Percentiles rank a stretch among this genome's conserved stretches.
Evolutionary conservation across 2,329 filamentous ascomycete genomes (phyloP).

Genomic region (Ascomycota sp.): DNA sequence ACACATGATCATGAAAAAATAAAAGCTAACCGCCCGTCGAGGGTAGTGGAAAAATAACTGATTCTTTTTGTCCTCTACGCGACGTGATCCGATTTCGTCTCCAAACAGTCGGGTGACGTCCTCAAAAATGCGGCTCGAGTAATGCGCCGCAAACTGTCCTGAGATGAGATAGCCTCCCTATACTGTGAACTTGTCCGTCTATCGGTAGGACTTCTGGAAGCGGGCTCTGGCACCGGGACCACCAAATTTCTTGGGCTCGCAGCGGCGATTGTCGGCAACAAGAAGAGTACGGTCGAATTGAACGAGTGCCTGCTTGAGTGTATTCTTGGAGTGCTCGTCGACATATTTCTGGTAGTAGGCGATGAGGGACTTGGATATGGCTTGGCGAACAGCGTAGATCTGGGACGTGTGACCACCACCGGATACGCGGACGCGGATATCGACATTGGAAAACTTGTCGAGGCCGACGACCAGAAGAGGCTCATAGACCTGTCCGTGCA

Average conservation of each 20-base stretch:
- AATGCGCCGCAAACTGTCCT: too few species aligned
- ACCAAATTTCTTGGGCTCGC: slow-evolving; percentile 97
- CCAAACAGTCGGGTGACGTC: background rate
- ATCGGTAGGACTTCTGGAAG: slow-evolving; percentile 99
- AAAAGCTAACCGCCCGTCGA: slow-evolving; percentile 4
- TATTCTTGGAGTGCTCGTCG: slow-evolving; percentile 99
- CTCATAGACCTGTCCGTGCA: slow-evolving; percentile 62
- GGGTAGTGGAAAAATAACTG: slow-evolving; percentile 9
- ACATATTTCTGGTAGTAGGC: slow-evolving; percentile 99
- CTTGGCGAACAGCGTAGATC: slow-evolving; percentile 96
- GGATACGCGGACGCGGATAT: slow-evolving; percentile 90
- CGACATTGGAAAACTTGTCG: slow-evolving; percentile 91
- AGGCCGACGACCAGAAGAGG: slow-evolving; percentile 90
- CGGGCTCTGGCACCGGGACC: slow-evolving; percentile 85
- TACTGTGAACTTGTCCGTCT: slow-evolving; percentile 20
- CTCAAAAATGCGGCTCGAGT: slow-evolving; percentile 3
- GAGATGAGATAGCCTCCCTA: too few species aligned
- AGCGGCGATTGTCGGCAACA: slow-evolving; percentile 96
- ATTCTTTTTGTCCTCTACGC: slow-evolving; percentile 11
- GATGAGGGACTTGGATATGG: slow-evolving; percentile 63
- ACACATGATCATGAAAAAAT: background rate
- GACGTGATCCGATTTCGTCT: slow-evolving; percentile 4
- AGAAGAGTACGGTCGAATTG: slow-evolving; percentile 94
- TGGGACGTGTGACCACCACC: slow-evolving; percentile 97
- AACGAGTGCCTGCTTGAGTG: slow-evolving; percentile 90